These are phyloP conservation scores for Trichophyton rubrum DNA, from an alignment of 2,329 filamentous ascomycete genomes.

Conservation along the genomic window DNA sequence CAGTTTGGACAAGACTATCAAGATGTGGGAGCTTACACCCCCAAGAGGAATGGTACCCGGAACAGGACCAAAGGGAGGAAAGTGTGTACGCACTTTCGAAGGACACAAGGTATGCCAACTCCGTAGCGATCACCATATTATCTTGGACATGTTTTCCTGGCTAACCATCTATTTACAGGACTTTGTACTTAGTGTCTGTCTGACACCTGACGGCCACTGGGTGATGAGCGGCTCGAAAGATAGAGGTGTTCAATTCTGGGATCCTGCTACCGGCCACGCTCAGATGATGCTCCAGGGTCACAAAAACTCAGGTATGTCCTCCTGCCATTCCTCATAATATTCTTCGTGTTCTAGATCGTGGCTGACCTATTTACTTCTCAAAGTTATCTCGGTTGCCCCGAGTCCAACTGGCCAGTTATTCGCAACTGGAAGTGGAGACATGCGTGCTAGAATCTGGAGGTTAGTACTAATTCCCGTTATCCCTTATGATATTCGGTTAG, in stretches of 20 bases:
- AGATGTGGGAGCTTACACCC: conserved; percentile 90
- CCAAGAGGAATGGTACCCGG: conserved; percentile 54
- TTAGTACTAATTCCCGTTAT: conserved; percentile 29
- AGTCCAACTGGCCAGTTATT: conserved; percentile 81
- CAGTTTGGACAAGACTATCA: conserved; percentile 94
- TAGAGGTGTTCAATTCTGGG: conserved; percentile 96
- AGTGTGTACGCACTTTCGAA: conserved; percentile 93
- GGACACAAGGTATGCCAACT: conserved; percentile 66
- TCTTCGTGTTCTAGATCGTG: not conserved
- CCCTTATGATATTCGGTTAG: not conserved
- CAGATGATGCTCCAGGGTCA: conserved; percentile 98
- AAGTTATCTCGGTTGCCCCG: conserved; percentile 90
- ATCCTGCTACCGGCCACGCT: conserved; percentile 80
- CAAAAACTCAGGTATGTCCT: conserved; percentile 65
- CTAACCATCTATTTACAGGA: conserved; percentile 45
- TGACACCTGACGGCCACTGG: conserved; percentile 90
- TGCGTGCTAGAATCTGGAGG: conserved; percentile 95
- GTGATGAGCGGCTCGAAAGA: conserved; percentile 97
- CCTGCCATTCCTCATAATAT: not conserved
- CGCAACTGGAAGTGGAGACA: conserved; percentile 92
- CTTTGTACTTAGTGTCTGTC: conserved; percentile 88
- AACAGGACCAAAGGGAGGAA: conserved; percentile 65
- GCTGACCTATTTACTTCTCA: conserved; percentile 3
- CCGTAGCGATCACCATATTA: too few species aligned
- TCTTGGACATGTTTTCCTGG: not conserved